Percentiles rank a stretch among this genome's conserved stretches.
These are phyloP conservation scores for Candida sp. DNA, from an alignment of 1,139 yeast species.

Conservation along the genomic window DNA sequence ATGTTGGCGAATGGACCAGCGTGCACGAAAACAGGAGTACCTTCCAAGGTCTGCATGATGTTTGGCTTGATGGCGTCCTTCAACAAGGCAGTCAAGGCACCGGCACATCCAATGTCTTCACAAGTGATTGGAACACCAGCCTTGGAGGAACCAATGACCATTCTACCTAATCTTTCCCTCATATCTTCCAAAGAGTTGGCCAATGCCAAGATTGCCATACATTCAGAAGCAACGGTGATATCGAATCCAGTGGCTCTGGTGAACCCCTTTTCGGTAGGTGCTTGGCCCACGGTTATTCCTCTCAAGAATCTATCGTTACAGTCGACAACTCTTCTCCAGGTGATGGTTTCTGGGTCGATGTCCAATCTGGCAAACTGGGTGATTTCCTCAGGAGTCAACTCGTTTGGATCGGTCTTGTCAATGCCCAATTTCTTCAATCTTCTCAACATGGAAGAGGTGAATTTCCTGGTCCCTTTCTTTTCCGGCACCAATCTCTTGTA, in stretches of 20 bases:
- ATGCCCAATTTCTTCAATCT: constrained; percentile 85
- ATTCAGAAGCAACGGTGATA: constrained; percentile 96
- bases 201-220: constrained; percentile 96
- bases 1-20: constrained; percentile 99
- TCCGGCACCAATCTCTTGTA: constrained; percentile 89
- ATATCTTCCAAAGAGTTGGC: constrained; percentile 81
- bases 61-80: constrained; percentile 98
- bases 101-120: constrained; percentile 97
- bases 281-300: constrained; percentile 91
- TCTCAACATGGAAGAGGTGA: constrained; percentile 78
- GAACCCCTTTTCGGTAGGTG: constrained; percentile 93
- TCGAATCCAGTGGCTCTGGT: constrained; percentile 94
- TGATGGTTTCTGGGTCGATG: constrained; percentile 91
- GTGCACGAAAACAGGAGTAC: constrained; percentile 97
- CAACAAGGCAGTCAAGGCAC: constrained; percentile 94
- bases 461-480: constrained; percentile 80
- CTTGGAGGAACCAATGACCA: constrained; percentile 87
- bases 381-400: constrained; percentile 80
- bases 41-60: constrained; percentile 97
- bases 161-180: constrained; percentile 88
- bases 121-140: constrained; percentile 92
- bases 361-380: constrained; percentile 82
- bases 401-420: constrained; percentile 79
- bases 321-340: constrained; percentile 98
- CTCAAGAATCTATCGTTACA: constrained; percentile 94